These are phyloP conservation scores for Lactifluus rugatus DNA, from an alignment of 768 basidiomycete species.

Conservation along the genomic window DNA sequence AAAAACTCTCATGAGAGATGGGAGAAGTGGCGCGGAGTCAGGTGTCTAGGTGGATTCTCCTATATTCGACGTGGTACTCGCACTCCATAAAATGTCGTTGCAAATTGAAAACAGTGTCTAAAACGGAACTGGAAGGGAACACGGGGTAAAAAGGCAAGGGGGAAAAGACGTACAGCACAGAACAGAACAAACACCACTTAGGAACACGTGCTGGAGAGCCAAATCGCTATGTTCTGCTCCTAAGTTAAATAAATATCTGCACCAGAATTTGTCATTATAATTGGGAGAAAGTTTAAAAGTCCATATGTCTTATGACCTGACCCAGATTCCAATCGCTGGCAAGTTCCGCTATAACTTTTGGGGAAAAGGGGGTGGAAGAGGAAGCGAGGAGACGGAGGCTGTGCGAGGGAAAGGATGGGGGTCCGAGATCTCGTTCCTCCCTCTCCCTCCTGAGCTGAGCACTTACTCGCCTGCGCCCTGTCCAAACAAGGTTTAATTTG, in stretches of 20 bases:
- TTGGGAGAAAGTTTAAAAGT: background rate
- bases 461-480: background rate
- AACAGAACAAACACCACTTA: background rate
- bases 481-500: conserved; percentile 15
- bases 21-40: too few species aligned
- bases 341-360: background rate
- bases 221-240: too few species aligned
- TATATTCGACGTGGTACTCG: background rate
- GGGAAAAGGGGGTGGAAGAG: background rate
- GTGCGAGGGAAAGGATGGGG: background rate
- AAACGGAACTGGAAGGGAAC: too few species aligned
- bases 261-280: background rate
- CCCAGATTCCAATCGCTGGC: background rate
- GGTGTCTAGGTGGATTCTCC: background rate
- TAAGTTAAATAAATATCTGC: too few species aligned
- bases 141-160: background rate
- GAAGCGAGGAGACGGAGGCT: background rate
- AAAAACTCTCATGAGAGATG: too few species aligned
- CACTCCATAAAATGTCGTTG: too few species aligned
- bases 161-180: background rate
- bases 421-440: background rate
- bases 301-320: conserved; percentile 1
- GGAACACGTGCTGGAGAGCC: too few species aligned
- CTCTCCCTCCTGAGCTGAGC: too few species aligned
- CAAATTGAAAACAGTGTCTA: too few species aligned